Conservation (phyloP, 2,329 filamentous ascomycete species). For the Emergomyces africanus region DNA sequence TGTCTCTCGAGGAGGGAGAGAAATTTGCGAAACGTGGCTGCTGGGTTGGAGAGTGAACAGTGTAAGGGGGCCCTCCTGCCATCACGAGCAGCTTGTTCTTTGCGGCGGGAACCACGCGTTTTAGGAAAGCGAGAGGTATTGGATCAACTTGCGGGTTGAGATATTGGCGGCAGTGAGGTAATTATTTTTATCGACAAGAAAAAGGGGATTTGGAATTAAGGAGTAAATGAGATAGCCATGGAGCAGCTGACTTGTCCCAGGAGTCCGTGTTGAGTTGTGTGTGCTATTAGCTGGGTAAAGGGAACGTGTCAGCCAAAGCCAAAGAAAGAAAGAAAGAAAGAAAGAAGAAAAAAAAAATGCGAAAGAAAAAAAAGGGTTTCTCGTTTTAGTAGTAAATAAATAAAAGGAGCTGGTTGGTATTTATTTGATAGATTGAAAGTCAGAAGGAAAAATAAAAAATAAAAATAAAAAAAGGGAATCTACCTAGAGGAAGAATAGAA, state of each 20-base stretch:
- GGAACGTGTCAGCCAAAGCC: background rate
- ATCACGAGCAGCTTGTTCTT: constrained; percentile 17
- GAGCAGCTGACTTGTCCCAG: background rate
- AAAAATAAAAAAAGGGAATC: background rate
- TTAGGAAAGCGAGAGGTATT: background rate
- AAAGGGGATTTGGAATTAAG: background rate
- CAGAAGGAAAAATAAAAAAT: no score
- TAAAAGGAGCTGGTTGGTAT: background rate
- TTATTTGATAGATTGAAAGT: background rate
- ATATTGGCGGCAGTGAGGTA: background rate
- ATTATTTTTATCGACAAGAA: background rate
- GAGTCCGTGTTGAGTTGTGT: no score
- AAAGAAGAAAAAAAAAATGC: no score
- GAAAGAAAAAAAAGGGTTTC: background rate
- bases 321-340: no score
- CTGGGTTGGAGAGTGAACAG: constrained; percentile 33
- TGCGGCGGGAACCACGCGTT: background rate
- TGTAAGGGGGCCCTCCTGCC: constrained; percentile 33
- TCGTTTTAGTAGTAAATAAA: no score
- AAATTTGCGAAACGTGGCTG: constrained; percentile 30
- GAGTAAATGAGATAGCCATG: background rate
- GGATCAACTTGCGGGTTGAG: no score
- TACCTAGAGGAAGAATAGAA: background rate
- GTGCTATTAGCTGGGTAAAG: no score
- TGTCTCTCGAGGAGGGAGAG: constrained; percentile 31